Evolutionary conservation across 345 rosid genomes (phyloP), one percentile per base, ranked within the genome.

Genomic region (Moringa oleifera): DNA sequence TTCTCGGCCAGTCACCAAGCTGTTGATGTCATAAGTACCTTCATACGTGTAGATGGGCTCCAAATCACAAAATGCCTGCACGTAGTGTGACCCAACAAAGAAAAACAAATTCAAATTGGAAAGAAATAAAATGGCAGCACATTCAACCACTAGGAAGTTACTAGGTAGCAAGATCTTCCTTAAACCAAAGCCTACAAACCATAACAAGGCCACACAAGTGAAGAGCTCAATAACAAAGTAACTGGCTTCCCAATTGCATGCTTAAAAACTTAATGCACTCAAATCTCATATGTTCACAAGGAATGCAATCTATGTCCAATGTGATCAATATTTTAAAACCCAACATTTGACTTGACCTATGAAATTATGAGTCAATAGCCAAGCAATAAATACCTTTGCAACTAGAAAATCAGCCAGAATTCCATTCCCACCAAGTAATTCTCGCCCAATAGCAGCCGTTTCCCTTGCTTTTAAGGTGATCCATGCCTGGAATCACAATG

Each of bases 1-100:
- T 79, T 91, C 99, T 73, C 99, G 78, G 18, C 88, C 98, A 0
- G 98, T 90, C 20, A 93, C 83, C 80, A 93, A 78, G 73, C 68
- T 85, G 87, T 91, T 94, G 65, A 94, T 91, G 50, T 94, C 97
- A 18, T 89, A 85, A 1, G 98, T 93, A 69, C 98, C 98, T 81
- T 90, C 99, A 31, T 80, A 91, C 12, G 97, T 91, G 75, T 88
- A 84, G 46, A 94, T 91, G 16, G 99, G 99, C 66, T 94, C 99
- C 80, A 94, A 73, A 80, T 91, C 99, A 59, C 99, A 91, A 71
- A 94, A 88, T 58, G 99, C 99, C 97, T 87, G 93, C 82, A 75
- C 25, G 57, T 68, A 67, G 24, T 20, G 45, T 28, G 4, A 63
- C 24, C 41, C 53, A 21, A 20, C 25, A 21, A 24, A 46, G 20